Conservation (phyloP, 441 rosid species). For the Aleurites moluccanus region DNA sequence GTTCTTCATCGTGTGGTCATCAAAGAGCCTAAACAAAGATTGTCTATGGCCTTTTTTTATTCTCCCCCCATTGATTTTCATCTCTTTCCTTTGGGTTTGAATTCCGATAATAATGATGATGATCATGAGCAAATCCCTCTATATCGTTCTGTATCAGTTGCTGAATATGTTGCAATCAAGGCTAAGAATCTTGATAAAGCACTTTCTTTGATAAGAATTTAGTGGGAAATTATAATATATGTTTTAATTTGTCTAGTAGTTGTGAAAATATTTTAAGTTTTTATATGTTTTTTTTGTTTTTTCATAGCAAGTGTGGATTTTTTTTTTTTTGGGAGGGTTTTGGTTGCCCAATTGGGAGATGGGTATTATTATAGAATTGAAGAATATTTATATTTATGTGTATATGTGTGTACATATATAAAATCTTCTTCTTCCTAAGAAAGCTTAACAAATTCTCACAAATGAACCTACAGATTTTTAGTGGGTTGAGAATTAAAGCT, state of each 20-base stretch:
- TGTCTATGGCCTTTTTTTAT: slow-evolving; percentile 64
- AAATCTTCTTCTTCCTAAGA: no score
- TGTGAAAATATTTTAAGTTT: not conserved
- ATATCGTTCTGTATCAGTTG: slow-evolving; percentile 37
- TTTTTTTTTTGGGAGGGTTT: no score
- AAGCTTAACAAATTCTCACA: no score
- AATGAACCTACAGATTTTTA: no score
- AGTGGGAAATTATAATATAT: not conserved
- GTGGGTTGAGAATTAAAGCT: no score
- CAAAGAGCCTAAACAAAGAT: slow-evolving; percentile 47
- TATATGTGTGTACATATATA: no score
- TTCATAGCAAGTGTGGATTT: no score
- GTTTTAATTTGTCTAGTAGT: not conserved
- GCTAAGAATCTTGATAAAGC: slow-evolving; percentile 36
- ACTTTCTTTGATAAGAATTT: slow-evolving; percentile 39
- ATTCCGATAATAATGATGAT: not conserved
- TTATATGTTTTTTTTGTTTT: no score
- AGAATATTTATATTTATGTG: no score
- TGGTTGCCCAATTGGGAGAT: no score
- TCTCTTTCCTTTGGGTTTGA: slow-evolving; percentile 31
- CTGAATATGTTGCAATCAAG: slow-evolving; percentile 44
- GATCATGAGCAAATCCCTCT: slow-evolving; percentile 17
- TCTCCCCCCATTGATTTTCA: slow-evolving; percentile 45
- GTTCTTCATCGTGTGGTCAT: slow-evolving; percentile 76
- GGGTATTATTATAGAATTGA: no score